Evolutionary conservation across 1,139 yeast species (phyloP).

Genomic region (Zygosaccharomyces pseudobailii): DNA sequence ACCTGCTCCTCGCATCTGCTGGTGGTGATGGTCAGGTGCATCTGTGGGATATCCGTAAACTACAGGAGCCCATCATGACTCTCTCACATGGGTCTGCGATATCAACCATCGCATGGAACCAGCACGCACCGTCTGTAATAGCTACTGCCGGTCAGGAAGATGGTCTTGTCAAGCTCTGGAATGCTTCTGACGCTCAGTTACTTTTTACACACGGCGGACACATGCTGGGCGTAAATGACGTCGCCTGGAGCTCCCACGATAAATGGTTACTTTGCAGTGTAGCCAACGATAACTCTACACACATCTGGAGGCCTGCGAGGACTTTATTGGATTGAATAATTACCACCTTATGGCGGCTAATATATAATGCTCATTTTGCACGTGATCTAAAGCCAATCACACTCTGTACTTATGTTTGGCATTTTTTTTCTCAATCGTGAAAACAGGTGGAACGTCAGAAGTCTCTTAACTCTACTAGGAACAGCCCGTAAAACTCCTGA

Average conservation of each 20-base stretch:
- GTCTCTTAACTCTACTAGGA: not conserved
- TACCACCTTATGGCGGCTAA: not conserved
- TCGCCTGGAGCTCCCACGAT: constrained; percentile 80
- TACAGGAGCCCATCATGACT: constrained; percentile 33
- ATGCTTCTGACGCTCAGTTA: constrained; percentile 44
- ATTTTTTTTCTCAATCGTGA: not conserved
- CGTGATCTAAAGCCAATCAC: constrained; percentile 18
- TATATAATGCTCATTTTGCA: constrained; percentile 1
- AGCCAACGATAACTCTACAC: constrained; percentile 83
- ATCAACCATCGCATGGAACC: constrained; percentile 78
- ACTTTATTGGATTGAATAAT: constrained; percentile 18
- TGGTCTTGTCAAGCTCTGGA: constrained; percentile 67
- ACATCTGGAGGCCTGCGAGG: constrained; percentile 69
- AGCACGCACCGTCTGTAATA: constrained; percentile 50
- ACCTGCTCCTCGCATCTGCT: constrained; percentile 62
- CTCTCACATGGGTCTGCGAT: constrained; percentile 53
- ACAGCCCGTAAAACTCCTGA: not conserved
- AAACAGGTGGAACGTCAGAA: not conserved
- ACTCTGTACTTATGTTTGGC: not conserved
- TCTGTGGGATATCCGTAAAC: constrained; percentile 66
- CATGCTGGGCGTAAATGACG: constrained; percentile 78
- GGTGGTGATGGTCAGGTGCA: constrained; percentile 55
- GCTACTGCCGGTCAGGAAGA: constrained; percentile 72
- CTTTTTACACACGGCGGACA: constrained; percentile 87
- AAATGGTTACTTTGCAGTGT: constrained; percentile 80